phyloP scores from a whole-genome alignment of 108 stramenopile species.

The Seminavis robusta region DNA sequence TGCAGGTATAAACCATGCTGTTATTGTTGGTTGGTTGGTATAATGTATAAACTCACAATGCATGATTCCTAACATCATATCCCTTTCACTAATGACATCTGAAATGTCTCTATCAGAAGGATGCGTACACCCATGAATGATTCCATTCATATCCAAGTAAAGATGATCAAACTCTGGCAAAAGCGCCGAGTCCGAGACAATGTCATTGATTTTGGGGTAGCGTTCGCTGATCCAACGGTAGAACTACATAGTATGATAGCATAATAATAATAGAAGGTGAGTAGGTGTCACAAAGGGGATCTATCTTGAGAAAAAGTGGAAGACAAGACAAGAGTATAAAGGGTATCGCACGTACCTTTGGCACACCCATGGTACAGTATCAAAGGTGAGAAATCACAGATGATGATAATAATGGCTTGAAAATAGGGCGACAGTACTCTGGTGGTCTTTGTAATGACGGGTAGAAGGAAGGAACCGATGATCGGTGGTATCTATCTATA shows the following conservation, averaged over 20 bases:
- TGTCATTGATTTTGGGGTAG: slow-evolving; percentile 99
- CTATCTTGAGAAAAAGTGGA: background rate
- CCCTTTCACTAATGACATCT: slow-evolving; percentile 85
- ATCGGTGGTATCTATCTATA: too few relatives aligned
- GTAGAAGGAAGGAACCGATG: too few relatives aligned
- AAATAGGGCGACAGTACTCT: too few relatives aligned
- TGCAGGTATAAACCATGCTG: background rate
- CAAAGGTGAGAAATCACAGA: too few relatives aligned
- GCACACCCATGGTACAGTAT: slow-evolving; percentile 27
- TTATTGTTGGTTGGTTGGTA: background rate
- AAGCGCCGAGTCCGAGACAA: slow-evolving; percentile 87
- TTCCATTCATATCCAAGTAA: slow-evolving; percentile 99
- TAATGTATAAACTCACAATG: slow-evolving; percentile 54
- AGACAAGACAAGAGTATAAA: background rate
- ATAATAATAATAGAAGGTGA: background rate
- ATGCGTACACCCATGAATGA: slow-evolving; percentile 98
- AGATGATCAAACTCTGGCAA: slow-evolving; percentile 92
- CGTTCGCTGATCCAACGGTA: slow-evolving; percentile 99
- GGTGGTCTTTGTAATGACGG: too few relatives aligned
- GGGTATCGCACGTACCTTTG: slow-evolving; percentile 16
- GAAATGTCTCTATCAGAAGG: slow-evolving; percentile 82
- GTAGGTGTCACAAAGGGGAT: background rate
- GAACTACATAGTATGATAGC: slow-evolving; percentile 86
- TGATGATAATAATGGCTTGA: too few relatives aligned
- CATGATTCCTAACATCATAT: slow-evolving; percentile 97